Evolutionary conservation across 192 early-diverging fungal genomes (phyloP).

Genomic region (Mortierella hygrophila): DNA sequence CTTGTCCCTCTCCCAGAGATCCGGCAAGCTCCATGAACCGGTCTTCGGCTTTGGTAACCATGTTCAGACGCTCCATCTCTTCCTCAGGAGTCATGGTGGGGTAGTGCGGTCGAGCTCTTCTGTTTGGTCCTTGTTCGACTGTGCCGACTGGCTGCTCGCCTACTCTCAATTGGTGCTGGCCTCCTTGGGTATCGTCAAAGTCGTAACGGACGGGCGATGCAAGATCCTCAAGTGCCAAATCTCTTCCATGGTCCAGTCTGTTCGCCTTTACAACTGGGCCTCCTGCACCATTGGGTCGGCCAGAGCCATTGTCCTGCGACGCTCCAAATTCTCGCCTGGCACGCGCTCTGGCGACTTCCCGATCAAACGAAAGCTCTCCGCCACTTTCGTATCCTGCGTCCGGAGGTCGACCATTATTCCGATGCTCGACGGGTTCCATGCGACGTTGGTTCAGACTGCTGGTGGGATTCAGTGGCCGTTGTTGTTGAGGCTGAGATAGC

Average conservation of each 20-base stretch:
- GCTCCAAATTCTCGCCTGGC: constrained; percentile 25
- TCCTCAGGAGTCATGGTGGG: neutral
- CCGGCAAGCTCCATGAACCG: constrained; percentile 35
- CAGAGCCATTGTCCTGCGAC: neutral
- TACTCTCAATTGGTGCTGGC: neutral
- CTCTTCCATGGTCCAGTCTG: constrained; percentile 33
- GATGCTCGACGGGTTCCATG: neutral
- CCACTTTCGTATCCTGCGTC: constrained; percentile 12
- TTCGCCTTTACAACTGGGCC: constrained; percentile 1
- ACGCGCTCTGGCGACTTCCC: constrained; percentile 33
- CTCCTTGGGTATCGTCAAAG: constrained; percentile 4
- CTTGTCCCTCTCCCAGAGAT: constrained; percentile 43
- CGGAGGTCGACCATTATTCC: neutral
- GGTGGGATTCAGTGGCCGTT: neutral
- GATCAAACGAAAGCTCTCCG: constrained; percentile 31
- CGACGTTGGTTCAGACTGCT: neutral
- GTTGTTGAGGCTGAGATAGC: neutral
- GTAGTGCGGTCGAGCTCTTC: neutral
- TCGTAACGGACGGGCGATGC: constrained; percentile 20
- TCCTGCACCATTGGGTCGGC: neutral
- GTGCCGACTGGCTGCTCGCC: neutral
- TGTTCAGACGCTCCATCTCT: constrained; percentile 8
- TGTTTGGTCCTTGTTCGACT: too few relatives aligned
- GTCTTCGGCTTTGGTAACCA: constrained; percentile 17
- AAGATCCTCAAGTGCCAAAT: constrained; percentile 31